Percentiles rank a stretch among this genome's conserved stretches.
These are phyloP conservation scores for Saturnispora serradocipensis DNA, from an alignment of 805 yeast genomes.

Conservation along the genomic window DNA sequence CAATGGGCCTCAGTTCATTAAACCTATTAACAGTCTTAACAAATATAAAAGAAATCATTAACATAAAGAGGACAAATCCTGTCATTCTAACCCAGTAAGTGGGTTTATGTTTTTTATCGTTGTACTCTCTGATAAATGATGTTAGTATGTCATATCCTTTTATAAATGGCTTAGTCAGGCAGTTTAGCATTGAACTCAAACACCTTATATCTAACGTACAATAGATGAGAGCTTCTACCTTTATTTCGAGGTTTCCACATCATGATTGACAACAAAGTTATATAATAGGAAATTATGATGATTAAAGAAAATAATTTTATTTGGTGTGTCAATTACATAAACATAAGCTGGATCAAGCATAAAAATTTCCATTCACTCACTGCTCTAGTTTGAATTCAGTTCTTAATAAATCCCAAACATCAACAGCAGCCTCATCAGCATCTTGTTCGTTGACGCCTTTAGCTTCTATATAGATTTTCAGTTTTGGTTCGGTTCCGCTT, in stretches of 20 bases:
- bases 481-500: constrained; percentile 93
- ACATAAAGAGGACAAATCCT: background rate
- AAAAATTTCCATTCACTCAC: background rate
- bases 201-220: background rate
- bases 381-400: background rate
- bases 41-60: background rate
- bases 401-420: constrained; percentile 57
- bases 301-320: too few species aligned
- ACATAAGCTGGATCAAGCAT: background rate
- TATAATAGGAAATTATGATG: background rate
- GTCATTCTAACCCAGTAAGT: background rate
- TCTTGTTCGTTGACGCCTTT: constrained; percentile 35
- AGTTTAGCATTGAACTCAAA: background rate
- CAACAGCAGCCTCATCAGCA: constrained; percentile 45
- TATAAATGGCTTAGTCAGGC: background rate
- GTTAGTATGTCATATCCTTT: background rate
- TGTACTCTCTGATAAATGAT: background rate
- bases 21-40: background rate
- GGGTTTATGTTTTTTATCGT: background rate
- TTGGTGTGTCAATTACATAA: background rate
- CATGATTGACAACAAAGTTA: background rate
- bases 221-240: background rate
- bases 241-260: background rate
- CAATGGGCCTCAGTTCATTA: background rate
- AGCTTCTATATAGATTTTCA: constrained; percentile 87